Evolutionary conservation across 2,329 filamentous ascomycete species (phyloP), one percentile per base, ranked within the genome.

Genomic region (Didymosphaeria variabile): DNA sequence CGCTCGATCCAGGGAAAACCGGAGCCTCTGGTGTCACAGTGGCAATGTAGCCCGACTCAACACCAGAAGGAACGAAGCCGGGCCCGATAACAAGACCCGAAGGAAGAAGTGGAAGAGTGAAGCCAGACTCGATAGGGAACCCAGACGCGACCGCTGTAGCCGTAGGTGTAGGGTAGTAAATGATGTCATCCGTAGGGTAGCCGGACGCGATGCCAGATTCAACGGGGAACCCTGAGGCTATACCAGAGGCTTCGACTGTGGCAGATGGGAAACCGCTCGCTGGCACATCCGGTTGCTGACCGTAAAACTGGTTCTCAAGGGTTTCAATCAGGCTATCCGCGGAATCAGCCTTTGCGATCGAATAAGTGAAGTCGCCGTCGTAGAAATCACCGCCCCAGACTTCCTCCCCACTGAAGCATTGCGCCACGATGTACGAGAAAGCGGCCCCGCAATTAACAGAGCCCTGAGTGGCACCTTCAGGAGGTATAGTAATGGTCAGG

Each of bases 331-430:
- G 17, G 15, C 13, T 17, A n/a, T 40, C 38, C n/a, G 38, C 38
- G 7, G 38, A 40, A 17, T 5, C 38, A 5, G 38, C 38, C 38
- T n/a, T 40, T 6, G 38, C 5, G 15, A 40, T 40, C 38, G 38
- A n/a, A 17, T 40, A 40, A 17, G 38, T 40, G 38, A 40, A 40
- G 38, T 40, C 38, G 38, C 38, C 38, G 38, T 40, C 38, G 38
- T 40, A 40, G 17, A 40, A 40, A 3, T 40, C 38, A 15, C 31
- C 47, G 10, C 47, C 47, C 47, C 47, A 50, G n/a, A 50, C 47
- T 5, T n/a, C 47, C 15, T 50, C 10, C 47, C 2, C 15, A 5
- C 12, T 13, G 15, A 50, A 29, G 29, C 47, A 50, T 29, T 50
- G 15, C 2, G 6, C 15, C 15, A 19, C 47, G 31, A 50, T n/a